Evolutionary conservation across 495 filamentous ascomycete genomes (phyloP), one percentile per base, ranked within the genome.

Genomic region (Penicillium argentinense): DNA sequence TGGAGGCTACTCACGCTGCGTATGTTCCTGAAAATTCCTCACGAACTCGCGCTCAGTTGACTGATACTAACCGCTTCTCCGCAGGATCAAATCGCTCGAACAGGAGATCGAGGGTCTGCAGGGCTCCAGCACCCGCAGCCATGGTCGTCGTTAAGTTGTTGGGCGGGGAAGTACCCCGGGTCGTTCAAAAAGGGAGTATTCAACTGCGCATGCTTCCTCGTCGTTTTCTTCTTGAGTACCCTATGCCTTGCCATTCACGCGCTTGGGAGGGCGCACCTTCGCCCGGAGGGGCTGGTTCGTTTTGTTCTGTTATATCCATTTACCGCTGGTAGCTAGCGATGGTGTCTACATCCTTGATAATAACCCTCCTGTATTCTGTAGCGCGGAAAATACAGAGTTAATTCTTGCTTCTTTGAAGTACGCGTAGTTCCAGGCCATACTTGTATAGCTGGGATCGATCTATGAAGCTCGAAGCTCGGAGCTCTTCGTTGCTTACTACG

Each of bases 1-100:
- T 98, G 63, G 93, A 98, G 77, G 86, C 84, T 67, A 97, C 91
- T 36, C 93, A 98, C 55, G 93, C 95, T 67, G 86, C 89, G 81
- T 85, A 83, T 59, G 80, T 76, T 49, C 32, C 29, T 18, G n/a
- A 25, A 12, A 16, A 43, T 16, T 22, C n/a, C 14, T 39, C 25
- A 6, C 39, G 18, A 4, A 4, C 7, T 33, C 30, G 5, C 11
- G 13, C 6, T 8, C 5, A n/a, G n/a, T 24, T 16, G 17, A 2
- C 24, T 4, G 48, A 47, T 47, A 56, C 72, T 76, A 32, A 76
- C 58, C 25, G 11, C 12, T 24, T 9, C 25, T 51, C 29, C 8
- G 16, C 52, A 83, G 83, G 42, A 98, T 98, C 83, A 98, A 97
- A 80, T 79, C 85, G 53, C 81, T 98, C 64, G 95, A 98, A 76